Base-by-base conservation (phyloP, 495 filamentous ascomycete genomes). In the Melanomma pulvis-pyrius region DNA sequence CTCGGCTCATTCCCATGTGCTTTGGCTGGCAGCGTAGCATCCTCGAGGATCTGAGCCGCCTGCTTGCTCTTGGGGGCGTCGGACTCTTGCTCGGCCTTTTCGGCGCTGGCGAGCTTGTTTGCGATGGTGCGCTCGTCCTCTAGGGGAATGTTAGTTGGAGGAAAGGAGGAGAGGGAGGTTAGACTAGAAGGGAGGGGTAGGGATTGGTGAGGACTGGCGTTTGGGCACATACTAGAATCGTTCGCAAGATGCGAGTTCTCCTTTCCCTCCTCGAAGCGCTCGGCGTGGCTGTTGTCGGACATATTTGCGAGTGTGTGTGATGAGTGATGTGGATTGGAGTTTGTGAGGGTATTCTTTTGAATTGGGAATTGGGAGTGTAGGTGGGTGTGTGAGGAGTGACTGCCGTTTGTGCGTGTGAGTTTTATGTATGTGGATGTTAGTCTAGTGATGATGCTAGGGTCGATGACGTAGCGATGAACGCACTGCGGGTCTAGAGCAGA, bases 41-140 rank as follows among this genome's bases (percentile, higher is more conserved):
- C 58, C 63, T 58, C 29, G 11, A 48, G 13, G 21, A 1, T 91
- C 85, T 71, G 86, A 79, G 80, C 90, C 84, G 63, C 71, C 81
- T 70, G 56, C 53, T 61, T 44, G 24, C 60, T 55, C n/a, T 36
- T 29, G 8, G 66, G 44, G 1, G 47, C 50, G 39, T 86, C 73
- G 67, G 79, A 75, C 69, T 90, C 87, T 11, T 85, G 82, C 8
- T 81, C 89, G 8, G 39, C 39, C 13, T 44, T 44, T 17, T 44
- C 39, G 39, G 39, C 39, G 39, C 39, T 44, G 17, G 39, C 39
- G 28, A 92, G 81, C 72, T 85, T 88, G 81, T 92, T 92, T 67
- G 87, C 88, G 68, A 96, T 92, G 29, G 88, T 84, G 69, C 91
- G 83, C 71, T 91, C 77, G 72, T 93, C 91, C 83, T 96, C 88